phyloP scores from a whole-genome alignment of 164 flowering plant species.

The Vitis labrusca region DNA sequence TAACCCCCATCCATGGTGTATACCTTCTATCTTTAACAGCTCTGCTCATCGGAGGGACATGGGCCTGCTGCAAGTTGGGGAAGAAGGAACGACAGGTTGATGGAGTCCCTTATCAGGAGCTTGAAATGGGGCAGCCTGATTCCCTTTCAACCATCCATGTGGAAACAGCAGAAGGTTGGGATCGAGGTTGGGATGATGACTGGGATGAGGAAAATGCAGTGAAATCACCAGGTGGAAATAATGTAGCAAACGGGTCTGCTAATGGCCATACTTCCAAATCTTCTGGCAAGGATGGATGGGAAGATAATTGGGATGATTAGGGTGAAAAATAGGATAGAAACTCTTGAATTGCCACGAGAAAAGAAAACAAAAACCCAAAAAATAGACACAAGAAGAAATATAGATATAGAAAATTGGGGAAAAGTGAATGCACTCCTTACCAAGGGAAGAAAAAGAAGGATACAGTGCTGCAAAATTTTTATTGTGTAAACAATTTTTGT shows the following conservation, averaged over 20 bases:
- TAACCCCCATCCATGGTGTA: constrained; percentile 28
- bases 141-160: constrained; percentile 23
- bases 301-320: constrained; percentile 20
- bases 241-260: constrained; percentile 8
- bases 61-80: constrained; percentile 52
- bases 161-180: constrained; percentile 3
- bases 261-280: constrained; percentile 10
- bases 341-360: background rate
- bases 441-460: too few species aligned
- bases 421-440: too few species aligned
- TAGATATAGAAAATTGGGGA: too few species aligned
- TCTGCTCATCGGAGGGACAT: constrained; percentile 18
- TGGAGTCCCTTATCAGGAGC: constrained; percentile 48
- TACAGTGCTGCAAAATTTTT: too few species aligned
- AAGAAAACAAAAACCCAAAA: background rate
- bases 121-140: constrained; percentile 46
- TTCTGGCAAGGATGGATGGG: constrained; percentile 15
- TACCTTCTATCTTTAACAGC: constrained; percentile 15
- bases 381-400: background rate
- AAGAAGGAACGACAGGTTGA: constrained; percentile 4
- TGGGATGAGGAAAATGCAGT: background rate
- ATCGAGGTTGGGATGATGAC: background rate
- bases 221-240: background rate
- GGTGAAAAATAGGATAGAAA: background rate
- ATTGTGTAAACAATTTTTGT: constrained; percentile 6